Percentiles rank a stretch among this genome's conserved stretches.
Evolutionary conservation across 202 grass and related monocot genomes (phyloP).

Genomic region (Panicum hallii): DNA sequence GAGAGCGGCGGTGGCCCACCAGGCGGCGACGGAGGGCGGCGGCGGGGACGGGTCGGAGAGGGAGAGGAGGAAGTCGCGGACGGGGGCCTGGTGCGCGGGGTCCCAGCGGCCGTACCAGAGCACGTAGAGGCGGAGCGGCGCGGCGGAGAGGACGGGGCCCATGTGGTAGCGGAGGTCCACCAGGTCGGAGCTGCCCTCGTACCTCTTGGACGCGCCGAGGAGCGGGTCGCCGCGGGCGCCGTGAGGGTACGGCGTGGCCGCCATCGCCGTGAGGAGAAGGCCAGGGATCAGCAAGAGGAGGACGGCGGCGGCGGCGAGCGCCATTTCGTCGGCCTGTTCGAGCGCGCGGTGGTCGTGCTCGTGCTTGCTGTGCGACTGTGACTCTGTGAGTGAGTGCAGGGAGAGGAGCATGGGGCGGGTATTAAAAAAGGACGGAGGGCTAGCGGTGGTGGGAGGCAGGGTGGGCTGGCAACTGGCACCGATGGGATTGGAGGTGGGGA

Average conservation of each 20-base stretch:
- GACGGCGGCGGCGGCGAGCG: not conserved
- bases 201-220: slow-evolving; percentile 57
- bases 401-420: not conserved
- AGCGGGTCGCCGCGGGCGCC: not conserved
- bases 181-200: slow-evolving; percentile 71
- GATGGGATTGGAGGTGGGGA: slow-evolving; percentile 22
- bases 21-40: slow-evolving; percentile 52
- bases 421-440: not conserved
- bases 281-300: not conserved
- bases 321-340: not conserved
- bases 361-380: not conserved
- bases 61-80: slow-evolving; percentile 74
- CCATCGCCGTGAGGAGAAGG: slow-evolving; percentile 48
- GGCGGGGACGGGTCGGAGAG: slow-evolving; percentile 47
- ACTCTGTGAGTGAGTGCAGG: slow-evolving; percentile 6
- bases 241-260: slow-evolving; percentile 36
- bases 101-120: slow-evolving; percentile 78
- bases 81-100: slow-evolving; percentile 52
- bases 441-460: not conserved
- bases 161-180: slow-evolving; percentile 77
- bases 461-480: slow-evolving; percentile 33
- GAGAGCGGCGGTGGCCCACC: slow-evolving; percentile 71
- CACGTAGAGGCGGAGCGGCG: slow-evolving; percentile 63
- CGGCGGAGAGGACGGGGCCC: slow-evolving; percentile 69
- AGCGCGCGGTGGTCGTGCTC: not conserved